Base-by-base conservation (phyloP, 1,284 basidiomycete species). In the Sparassis latifolia region DNA sequence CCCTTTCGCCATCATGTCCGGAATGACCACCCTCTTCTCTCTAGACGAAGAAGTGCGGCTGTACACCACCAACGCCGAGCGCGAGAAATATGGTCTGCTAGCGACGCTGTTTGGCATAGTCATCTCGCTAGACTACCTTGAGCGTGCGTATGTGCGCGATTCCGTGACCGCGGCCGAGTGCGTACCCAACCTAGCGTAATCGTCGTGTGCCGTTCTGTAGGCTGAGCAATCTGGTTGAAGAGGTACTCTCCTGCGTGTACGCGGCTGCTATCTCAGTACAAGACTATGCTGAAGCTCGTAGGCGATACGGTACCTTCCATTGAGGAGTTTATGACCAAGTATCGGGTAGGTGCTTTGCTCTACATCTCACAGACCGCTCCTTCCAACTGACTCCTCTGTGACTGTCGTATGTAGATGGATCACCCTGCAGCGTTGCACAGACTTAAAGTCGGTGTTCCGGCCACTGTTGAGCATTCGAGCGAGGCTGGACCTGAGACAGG, bases 221-320 rank as follows among this genome's bases (percentile, higher is more conserved):
- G 55, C 62, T 62, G 51, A 59, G 44, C 45, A 66, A 63, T 58
- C 48, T 38, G 37, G 58, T 56, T 66, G 59, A 78, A 77, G 78
- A 95, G 92, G 75, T 99, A 99, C 69, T 94, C 93, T 52, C 94
- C 93, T 52, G 93, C 93, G 56, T 99, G 96, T 66, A 92, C 91
- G 12, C 79, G 92, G 43, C 72, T 99, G 20, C 70, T 99, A 6
- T 92, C 90, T 10, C 95, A 98, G 70, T 98, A 95, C 75, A 97
- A 97, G 80, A 97, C 93, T 2, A 89, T 97, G 80, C 76, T 95
- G 58, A 97, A 95, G 70, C 80, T 98, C 38, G 87, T 99, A 10
- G 85, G 84, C 28, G 86, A 92, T 52, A 87, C 89, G 35, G 87
- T 96, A 27, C 79, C 79, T 0, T 87, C 82, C 28, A 77, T 96